Conservation (phyloP, 208 protist species). For the Spongospora subterranea region DNA sequence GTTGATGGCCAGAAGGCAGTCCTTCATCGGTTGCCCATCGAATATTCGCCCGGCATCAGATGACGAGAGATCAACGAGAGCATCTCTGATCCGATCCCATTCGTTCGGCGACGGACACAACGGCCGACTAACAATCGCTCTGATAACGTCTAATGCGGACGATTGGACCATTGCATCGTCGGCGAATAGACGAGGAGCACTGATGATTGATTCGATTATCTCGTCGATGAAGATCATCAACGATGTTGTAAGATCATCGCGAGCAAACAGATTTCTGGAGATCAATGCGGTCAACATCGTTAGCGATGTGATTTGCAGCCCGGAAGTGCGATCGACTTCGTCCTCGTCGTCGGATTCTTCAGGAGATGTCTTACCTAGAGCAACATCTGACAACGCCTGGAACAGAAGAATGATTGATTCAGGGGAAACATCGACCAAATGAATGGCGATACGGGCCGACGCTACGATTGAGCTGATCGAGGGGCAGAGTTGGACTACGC, state of each 20-base stretch:
- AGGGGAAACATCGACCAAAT: neutral
- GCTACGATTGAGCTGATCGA: neutral
- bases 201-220: neutral
- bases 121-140: neutral
- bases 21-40: neutral
- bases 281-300: neutral
- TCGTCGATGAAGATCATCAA: neutral
- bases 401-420: neutral
- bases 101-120: neutral
- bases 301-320: slow-evolving; percentile 4
- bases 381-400: neutral
- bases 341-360: neutral
- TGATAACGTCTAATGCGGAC: neutral
- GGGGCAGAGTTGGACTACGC: neutral
- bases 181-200: neutral
- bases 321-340: neutral
- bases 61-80: neutral
- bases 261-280: neutral
- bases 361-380: neutral
- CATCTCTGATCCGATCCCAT: neutral
- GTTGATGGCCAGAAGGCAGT: neutral
- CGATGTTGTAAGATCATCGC: neutral
- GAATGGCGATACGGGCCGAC: neutral
- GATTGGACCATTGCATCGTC: neutral
- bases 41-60: neutral